These are phyloP conservation scores for Cydonia oblonga DNA, from an alignment of 331 rosid genomes.

Conservation along the genomic window DNA sequence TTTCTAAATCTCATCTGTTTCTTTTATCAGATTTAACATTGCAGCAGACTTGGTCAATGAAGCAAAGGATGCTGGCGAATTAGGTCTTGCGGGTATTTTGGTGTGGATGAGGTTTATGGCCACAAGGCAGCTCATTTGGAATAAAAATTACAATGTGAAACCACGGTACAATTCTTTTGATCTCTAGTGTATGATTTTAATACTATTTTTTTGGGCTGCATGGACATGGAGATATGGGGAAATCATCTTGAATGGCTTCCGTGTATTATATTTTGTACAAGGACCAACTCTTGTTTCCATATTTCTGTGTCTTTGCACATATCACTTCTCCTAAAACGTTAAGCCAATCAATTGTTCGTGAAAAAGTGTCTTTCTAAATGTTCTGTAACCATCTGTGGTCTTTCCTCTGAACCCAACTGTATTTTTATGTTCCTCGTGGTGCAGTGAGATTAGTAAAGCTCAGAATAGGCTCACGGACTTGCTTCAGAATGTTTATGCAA, in stretches of 20 bases:
- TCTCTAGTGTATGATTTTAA: slow-evolving; percentile 1
- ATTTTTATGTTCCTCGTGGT: slow-evolving; percentile 12
- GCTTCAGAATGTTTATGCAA: slow-evolving; percentile 66
- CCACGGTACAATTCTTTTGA: slow-evolving; percentile 60
- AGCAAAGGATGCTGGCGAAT: slow-evolving; percentile 69
- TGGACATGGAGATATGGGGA: slow-evolving; percentile 10
- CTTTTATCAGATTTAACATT: slow-evolving; percentile 71
- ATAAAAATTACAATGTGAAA: slow-evolving; percentile 96
- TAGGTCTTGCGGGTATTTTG: slow-evolving; percentile 77
- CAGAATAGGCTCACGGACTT: slow-evolving; percentile 87
- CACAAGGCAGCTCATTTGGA: slow-evolving; percentile 94
- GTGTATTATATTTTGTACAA: too few species aligned
- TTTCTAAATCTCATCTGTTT: slow-evolving; percentile 4
- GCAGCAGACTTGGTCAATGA: slow-evolving; percentile 77
- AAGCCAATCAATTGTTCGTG: neutral
- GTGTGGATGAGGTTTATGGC: slow-evolving; percentile 99
- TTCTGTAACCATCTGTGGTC: too few species aligned
- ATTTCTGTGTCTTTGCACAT: neutral
- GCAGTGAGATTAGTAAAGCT: slow-evolving; percentile 94
- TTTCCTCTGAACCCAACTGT: neutral
- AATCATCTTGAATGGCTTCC: neutral
- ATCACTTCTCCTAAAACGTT: neutral
- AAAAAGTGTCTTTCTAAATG: too few species aligned
- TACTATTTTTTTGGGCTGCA: neutral
- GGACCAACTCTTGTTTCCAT: neutral